Percentiles rank a stretch among this genome's conserved stretches.
phyloP scores from a whole-genome alignment of 2,329 filamentous ascomycete species.

The Aureobasidium musti region DNA sequence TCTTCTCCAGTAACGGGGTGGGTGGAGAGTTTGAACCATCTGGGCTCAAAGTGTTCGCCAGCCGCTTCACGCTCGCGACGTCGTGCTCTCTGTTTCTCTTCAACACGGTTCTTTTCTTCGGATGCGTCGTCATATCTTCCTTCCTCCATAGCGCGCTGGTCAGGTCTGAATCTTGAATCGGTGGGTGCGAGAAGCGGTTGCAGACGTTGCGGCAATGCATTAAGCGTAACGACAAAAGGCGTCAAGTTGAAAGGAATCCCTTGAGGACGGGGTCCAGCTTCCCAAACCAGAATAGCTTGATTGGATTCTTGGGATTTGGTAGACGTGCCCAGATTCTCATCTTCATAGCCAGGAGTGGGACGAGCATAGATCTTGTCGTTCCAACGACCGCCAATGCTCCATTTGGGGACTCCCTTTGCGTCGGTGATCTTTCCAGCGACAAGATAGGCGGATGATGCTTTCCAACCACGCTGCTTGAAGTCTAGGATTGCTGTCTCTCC shows the following conservation, averaged over 20 bases:
- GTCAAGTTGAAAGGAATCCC: constrained; percentile 97
- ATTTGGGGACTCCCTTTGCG: constrained; percentile 73
- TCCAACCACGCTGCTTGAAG: constrained; percentile 96
- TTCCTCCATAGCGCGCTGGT: constrained; percentile 98
- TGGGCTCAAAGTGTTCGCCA: constrained; percentile 79
- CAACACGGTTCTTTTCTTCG: constrained; percentile 88
- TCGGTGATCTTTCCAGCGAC: constrained; percentile 85
- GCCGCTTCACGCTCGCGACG: constrained; percentile 70
- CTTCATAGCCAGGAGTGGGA: constrained; percentile 87
- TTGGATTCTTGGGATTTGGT: constrained; percentile 46
- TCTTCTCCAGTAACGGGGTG: constrained; percentile 82
- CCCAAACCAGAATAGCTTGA: constrained; percentile 88
- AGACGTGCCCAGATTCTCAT: constrained; percentile 44
- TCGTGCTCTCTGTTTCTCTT: constrained; percentile 83
- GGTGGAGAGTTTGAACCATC: constrained; percentile 76
- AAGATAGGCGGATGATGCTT: constrained; percentile 86
- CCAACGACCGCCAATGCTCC: constrained; percentile 92
- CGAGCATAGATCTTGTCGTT: constrained; percentile 97
- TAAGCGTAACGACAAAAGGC: constrained; percentile 91
- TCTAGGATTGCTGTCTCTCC: constrained; percentile 87
- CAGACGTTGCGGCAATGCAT: constrained; percentile 85
- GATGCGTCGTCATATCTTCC: constrained; percentile 95
- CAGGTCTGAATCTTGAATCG: constrained; percentile 87
- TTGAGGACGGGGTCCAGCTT: constrained; percentile 75
- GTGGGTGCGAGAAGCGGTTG: constrained; percentile 79